Percentiles rank a stretch among this genome's conserved stretches.
Conservation (phyloP, 2,329 filamentous ascomycete genomes). For the Aspergillus ochraceoroseus region DNA sequence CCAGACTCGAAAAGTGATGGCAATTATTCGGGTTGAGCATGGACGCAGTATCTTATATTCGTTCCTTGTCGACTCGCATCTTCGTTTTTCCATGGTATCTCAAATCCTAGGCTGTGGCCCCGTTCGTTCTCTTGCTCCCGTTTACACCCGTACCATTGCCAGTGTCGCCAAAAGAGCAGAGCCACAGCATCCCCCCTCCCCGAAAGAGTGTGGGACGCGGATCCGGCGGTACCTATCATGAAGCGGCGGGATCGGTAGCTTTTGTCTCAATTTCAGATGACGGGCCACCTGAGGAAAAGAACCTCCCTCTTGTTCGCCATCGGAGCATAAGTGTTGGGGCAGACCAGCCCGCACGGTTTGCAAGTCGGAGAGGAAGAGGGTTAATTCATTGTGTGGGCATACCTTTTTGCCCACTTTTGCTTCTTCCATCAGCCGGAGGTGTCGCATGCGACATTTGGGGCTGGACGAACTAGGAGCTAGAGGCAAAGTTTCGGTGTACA, state of each 20-base stretch:
- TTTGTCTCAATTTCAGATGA: conserved; percentile 20
- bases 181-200: conserved; percentile 20
- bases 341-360: conserved; percentile 1
- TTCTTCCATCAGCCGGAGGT: conserved; percentile 6
- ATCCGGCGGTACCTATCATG: conserved; percentile 33
- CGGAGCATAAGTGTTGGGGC: conserved; percentile 7
- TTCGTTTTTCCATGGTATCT: too few relatives aligned
- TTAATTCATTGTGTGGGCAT: neutral
- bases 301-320: conserved; percentile 13
- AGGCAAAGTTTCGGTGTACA: conserved; percentile 24
- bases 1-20: neutral
- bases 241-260: conserved; percentile 21
- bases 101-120: too few relatives aligned
- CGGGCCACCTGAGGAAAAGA: conserved; percentile 10
- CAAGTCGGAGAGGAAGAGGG: neutral
- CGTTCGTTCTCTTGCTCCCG: conserved; percentile 18
- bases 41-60: too few relatives aligned
- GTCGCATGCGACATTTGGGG: conserved; percentile 10
- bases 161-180: conserved; percentile 28
- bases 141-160: conserved; percentile 22
- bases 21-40: too few relatives aligned
- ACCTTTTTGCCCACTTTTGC: neutral
- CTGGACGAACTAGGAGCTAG: conserved; percentile 10
- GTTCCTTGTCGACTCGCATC: conserved; percentile 7
- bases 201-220: conserved; percentile 30